Evolutionary conservation across 1,139 yeast genomes (phyloP).

Genomic region (Taphrina deformans): DNA sequence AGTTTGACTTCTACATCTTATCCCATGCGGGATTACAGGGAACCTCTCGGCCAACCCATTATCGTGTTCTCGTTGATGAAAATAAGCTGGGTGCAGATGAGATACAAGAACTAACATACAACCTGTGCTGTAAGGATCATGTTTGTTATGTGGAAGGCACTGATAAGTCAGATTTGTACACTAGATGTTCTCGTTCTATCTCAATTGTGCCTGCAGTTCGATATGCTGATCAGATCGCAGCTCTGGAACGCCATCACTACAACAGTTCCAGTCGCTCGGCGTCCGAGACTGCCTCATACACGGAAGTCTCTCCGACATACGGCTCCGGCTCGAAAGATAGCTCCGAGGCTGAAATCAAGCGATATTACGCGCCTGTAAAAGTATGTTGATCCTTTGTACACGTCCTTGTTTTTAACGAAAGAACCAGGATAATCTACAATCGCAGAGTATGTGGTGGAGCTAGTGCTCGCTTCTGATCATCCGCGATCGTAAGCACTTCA

Average conservation of each 20-base stretch:
- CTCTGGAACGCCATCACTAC: conserved; percentile 15
- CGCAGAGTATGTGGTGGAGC: conserved; percentile 13
- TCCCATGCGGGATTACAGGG: conserved; percentile 46
- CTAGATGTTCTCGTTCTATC: conserved; percentile 39
- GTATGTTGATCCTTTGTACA: background rate
- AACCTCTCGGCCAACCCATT: conserved; percentile 45
- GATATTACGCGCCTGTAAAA: conserved; percentile 12
- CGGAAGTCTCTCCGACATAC: conserved; percentile 6
- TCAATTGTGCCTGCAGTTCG: conserved; percentile 45
- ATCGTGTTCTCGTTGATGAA: conserved; percentile 44
- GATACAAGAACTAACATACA: conserved; percentile 42
- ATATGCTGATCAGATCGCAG: conserved; percentile 40
- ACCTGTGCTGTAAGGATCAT: conserved; percentile 39
- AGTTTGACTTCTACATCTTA: conserved; percentile 43
- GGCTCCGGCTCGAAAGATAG: background rate
- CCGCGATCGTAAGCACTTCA: no score
- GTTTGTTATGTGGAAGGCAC: conserved; percentile 43
- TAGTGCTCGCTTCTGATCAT: no score
- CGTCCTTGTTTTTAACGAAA: background rate
- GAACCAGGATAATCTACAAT: background rate
- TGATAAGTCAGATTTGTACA: conserved; percentile 33
- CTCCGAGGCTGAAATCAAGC: background rate
- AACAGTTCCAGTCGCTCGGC: conserved; percentile 17
- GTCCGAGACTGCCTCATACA: conserved; percentile 6
- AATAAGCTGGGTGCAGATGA: conserved; percentile 42